Conservation (phyloP, 2,329 filamentous ascomycete species). For the Penicillium fuscoglaucum region DNA sequence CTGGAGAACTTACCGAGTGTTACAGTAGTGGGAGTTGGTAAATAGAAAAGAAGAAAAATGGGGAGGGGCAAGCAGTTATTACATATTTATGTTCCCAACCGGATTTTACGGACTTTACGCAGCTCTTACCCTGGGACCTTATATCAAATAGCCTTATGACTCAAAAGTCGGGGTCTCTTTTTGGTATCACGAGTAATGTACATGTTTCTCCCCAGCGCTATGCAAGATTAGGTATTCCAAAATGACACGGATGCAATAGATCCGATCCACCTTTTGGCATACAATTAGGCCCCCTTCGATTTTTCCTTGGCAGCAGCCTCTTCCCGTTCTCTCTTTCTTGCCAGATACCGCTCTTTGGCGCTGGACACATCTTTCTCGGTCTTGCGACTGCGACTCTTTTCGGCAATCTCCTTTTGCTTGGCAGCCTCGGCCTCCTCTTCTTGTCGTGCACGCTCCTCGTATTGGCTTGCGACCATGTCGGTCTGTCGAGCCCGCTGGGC, state of each 20-base stretch:
- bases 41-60: background rate
- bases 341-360: constrained; percentile 62
- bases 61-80: too few species aligned
- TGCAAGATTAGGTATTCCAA: constrained; percentile 4
- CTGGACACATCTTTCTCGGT: constrained; percentile 58
- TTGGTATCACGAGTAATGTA: constrained; percentile 7
- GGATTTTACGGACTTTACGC: background rate
- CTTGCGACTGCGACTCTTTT: constrained; percentile 60
- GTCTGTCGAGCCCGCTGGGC: constrained; percentile 57
- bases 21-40: background rate
- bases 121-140: background rate
- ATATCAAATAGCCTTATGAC: background rate
- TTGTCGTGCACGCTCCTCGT: constrained; percentile 57
- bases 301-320: constrained; percentile 37
- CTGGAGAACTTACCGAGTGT: background rate
- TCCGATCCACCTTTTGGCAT: background rate
- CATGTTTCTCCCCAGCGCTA: constrained; percentile 3
- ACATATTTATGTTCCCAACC: background rate
- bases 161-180: background rate
- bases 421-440: constrained; percentile 60
- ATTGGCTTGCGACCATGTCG: constrained; percentile 60
- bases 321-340: constrained; percentile 57
- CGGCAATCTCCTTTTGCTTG: constrained; percentile 53
- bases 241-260: background rate
- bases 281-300: constrained; percentile 6